Base-by-base conservation (phyloP, 495 filamentous ascomycete genomes). In the Annulohypoxylon stygium region DNA sequence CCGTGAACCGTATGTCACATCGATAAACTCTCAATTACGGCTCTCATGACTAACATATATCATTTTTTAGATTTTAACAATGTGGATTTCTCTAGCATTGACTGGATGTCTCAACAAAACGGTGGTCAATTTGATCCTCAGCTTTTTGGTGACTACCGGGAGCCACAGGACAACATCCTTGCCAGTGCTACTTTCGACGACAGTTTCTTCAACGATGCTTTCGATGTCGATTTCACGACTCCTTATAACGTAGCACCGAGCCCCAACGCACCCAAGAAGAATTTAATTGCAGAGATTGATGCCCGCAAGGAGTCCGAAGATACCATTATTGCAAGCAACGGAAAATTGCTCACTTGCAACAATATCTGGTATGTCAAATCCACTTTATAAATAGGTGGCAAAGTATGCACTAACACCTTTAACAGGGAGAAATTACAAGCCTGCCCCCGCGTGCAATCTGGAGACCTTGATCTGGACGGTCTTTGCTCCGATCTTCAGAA, bases 401-500 rank as follows among this genome's bases (percentile, higher is more conserved):
- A 77, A 75, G 37, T 71, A 65, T 20, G 33, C 71, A 26, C 69
- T 71, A 65, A 64, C 57, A 47, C 25, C 51, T 41, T 4, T 0
- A 36, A 61, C 45, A 99, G 96, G 96, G 94, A 98, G 81, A 93
- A 92, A 83, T 84, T 99, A 37, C 92, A 95, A 84, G 87, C 87
- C 25, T 96, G 94, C 80, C 91, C 94, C 57, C 93, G 90, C 76
- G 96, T 96, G 77, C 91, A 92, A 74, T 90, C 88, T 54, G 95
- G 94, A 73, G 93, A 95, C 71, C 89, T 97, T 69, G 96, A 99
- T 73, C 91, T 99, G 73, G 97, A 99, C 78, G 88, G 89, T 61
- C 87, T 99, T 11, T 99, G 97, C 82, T 90, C 91, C 5, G 94
- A 99, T 70, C 88, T 99, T n/a, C 91, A 94, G 65, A 91, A 92